Evolutionary conservation across 2,329 filamentous ascomycete species (phyloP), one percentile per base, ranked within the genome.

Genomic region (Exophiala sp.): DNA sequence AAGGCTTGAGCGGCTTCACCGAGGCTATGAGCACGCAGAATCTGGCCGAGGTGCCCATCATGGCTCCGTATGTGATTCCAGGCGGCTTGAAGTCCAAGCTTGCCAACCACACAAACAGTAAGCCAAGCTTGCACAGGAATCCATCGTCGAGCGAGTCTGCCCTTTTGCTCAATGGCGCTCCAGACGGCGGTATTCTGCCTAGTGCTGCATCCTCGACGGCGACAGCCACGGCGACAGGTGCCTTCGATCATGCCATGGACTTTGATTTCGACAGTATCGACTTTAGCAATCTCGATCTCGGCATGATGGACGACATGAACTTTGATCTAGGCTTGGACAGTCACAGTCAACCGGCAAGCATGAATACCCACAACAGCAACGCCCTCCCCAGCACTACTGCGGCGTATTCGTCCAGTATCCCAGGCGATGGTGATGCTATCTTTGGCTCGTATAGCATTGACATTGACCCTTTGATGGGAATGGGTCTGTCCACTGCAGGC

Each of bases 1-100:
- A 65, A 32, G 71, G 70, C 2, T 57, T 73, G 14, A 61, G 65
- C 18, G 27, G 21, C 2, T n/a, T 47, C 14, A 53, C 56, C 5
- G 53, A 56, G 6, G 44, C 49, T 29, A 51, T 52, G 52, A 32
- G 41, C 3, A 40, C 50, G n/a, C 35, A 48, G 16, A 30, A 21
- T 3, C 47, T 53, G 13, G 59, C 64, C 10, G 67, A 70, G 52
- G 52, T 72, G 16, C 68, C 65, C 1, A 68, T 73, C 63, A 65
- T 68, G 43, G 68, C 69, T 2, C 71, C 70, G 6, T 72, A 67
- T 53, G 69, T 69, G 21, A 60, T 65, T 11, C 60, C 66, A 16
- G 67, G 68, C 24, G 67, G 68, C 2, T 55, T 61, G n/a, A 67
- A 69, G 50, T 60, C 60, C 43, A 69, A 68, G 43, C 24, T 57